These are phyloP conservation scores for Ambrosia artemisiifolia DNA, from an alignment of 129 eudicot species.

Conservation along the genomic window DNA sequence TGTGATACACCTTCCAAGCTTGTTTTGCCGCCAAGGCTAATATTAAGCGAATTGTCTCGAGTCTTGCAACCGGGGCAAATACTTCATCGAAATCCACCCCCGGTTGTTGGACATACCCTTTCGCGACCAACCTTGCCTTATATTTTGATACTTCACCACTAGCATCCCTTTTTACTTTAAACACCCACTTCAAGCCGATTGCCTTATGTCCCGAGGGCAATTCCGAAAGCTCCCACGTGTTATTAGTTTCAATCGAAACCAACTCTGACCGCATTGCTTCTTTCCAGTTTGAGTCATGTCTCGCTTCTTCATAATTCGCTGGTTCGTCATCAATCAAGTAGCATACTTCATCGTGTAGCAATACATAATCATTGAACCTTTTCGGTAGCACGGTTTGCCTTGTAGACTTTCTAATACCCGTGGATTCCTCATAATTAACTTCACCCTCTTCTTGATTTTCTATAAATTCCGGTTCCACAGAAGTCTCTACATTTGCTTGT, in stretches of 20 bases:
- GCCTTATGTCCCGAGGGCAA: not conserved
- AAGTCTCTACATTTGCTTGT: no score
- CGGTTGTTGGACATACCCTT: not conserved
- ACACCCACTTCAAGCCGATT: not conserved
- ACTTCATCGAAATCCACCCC: not conserved
- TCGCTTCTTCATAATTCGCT: not conserved
- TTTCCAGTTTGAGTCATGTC: not conserved
- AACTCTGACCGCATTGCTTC: not conserved
- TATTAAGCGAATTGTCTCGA: not conserved
- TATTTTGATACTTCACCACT: not conserved
- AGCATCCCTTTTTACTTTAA: not conserved
- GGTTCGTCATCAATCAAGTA: not conserved
- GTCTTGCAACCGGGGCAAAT: no score
- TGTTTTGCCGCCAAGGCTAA: no score
- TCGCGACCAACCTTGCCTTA: not conserved
- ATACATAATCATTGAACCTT: no score
- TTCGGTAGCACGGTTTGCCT: no score
- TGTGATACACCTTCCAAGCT: no score
- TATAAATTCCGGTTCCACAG: no score
- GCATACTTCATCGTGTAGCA: no score
- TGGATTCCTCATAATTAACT: no score
- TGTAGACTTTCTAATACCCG: no score
- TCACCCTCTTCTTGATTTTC: no score
- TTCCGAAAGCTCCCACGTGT: not conserved
- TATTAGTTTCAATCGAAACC: not conserved